phyloP scores from a whole-genome alignment of 2,329 filamentous ascomycete species.

The Epichloe coenophiala region DNA sequence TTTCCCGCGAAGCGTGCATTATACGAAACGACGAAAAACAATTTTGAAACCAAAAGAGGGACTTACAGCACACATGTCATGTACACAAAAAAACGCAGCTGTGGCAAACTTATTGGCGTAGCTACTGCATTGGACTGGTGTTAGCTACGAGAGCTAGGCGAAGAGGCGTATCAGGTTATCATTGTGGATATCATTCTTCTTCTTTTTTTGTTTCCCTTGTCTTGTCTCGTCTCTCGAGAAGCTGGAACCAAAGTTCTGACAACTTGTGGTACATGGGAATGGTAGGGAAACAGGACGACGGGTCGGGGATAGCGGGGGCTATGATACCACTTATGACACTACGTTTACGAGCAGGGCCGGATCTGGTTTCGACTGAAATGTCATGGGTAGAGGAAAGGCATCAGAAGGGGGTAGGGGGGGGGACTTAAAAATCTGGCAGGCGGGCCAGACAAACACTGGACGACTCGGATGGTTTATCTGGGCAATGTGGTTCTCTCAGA shows the following conservation, averaged over 20 bases:
- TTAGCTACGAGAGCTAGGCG: constrained; percentile 5
- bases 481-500: neutral
- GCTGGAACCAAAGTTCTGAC: constrained; percentile 11
- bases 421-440: neutral
- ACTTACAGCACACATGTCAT: constrained; percentile 2
- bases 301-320: constrained; percentile 14
- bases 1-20: neutral
- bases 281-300: constrained; percentile 9
- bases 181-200: constrained; percentile 5
- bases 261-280: constrained; percentile 8
- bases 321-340: constrained; percentile 24
- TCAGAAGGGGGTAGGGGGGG: neutral
- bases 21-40: constrained; percentile 3
- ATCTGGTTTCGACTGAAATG: neutral
- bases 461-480: neutral
- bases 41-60: constrained; percentile 2
- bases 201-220: constrained; percentile 4
- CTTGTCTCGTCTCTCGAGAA: constrained; percentile 1
- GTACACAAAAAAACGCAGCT: constrained; percentile 1
- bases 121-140: constrained; percentile 8
- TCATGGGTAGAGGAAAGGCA: neutral
- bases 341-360: constrained; percentile 11
- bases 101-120: constrained; percentile 3
- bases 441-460: neutral
- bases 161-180: constrained; percentile 10